Percentiles rank a stretch among this genome's conserved stretches.
Conservation (phyloP, 805 yeast genomes). For the Ogataea polymorpha region DNA sequence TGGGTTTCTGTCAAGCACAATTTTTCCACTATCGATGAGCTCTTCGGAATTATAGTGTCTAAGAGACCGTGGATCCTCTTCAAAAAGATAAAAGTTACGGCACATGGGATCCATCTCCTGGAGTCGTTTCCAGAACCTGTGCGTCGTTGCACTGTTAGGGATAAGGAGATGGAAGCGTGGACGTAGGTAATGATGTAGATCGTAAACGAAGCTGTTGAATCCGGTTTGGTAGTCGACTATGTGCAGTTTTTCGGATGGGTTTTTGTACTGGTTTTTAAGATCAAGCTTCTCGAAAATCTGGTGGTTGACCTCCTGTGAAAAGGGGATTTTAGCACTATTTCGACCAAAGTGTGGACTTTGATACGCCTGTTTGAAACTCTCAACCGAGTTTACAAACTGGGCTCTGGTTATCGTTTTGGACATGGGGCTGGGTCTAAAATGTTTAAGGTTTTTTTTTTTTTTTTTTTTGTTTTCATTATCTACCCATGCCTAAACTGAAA, state of each 20-base stretch:
- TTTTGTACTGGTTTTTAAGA: slow-evolving; percentile 37
- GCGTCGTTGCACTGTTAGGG: slow-evolving; percentile 21
- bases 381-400: slow-evolving; percentile 4
- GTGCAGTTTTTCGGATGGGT: slow-evolving; percentile 36
- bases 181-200: slow-evolving; percentile 54
- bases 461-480: not conserved
- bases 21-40: slow-evolving; percentile 40
- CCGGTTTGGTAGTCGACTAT: slow-evolving; percentile 63
- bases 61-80: slow-evolving; percentile 13
- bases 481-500: slow-evolving; percentile 26
- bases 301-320: slow-evolving; percentile 20
- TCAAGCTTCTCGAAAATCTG: slow-evolving; percentile 45
- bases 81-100: slow-evolving; percentile 14
- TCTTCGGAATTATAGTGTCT: slow-evolving; percentile 21
- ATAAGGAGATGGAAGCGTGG: slow-evolving; percentile 66
- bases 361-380: slow-evolving; percentile 11
- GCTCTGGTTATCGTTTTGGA: not conserved
- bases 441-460: not conserved
- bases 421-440: not conserved
- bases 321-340: slow-evolving; percentile 11
- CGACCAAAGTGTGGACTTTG: slow-evolving; percentile 3
- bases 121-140: slow-evolving; percentile 23
- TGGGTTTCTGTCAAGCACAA: slow-evolving; percentile 33
- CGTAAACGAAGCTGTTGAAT: slow-evolving; percentile 56
- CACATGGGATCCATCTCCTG: slow-evolving; percentile 10